A percentile compares a stretch with the other conserved stretches of the same genome.
Evolutionary conservation across 768 basidiomycete genomes (phyloP).

Genomic region (Boletus vermiculosoides): DNA sequence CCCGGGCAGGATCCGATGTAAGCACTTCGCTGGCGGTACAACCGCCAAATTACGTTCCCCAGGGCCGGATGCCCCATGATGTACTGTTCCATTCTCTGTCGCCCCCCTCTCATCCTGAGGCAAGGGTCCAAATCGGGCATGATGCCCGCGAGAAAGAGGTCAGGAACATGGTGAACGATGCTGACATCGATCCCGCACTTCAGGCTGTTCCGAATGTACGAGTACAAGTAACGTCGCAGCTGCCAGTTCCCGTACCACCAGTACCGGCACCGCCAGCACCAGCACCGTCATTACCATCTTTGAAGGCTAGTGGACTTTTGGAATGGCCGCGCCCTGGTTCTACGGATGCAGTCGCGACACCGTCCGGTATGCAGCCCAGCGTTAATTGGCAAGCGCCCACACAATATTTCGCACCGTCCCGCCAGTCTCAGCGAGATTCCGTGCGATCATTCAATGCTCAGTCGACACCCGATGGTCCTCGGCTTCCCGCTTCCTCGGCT

Average conservation of each 20-base stretch:
- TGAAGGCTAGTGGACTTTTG: conserved; percentile 72
- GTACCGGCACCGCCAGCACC: conserved; percentile 39
- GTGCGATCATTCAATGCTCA: conserved; percentile 17
- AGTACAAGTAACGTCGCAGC: conserved; percentile 17
- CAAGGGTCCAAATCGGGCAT: conserved; percentile 17
- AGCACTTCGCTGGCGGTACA: conserved; percentile 15
- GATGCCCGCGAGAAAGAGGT: conserved; percentile 30
- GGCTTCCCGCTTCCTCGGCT: conserved; percentile 10
- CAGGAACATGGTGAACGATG: conserved; percentile 26
- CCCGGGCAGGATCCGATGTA: conserved; percentile 22
- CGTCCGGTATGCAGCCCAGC: conserved; percentile 10
- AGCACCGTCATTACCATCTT: conserved; percentile 60
- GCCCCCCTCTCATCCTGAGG: conserved; percentile 16
- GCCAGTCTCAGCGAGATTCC: conserved; percentile 22
- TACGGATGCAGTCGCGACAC: conserved; percentile 21
- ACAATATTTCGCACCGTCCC: conserved; percentile 23
- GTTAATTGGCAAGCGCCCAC: conserved; percentile 24
- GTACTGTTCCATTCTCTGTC: conserved; percentile 30
- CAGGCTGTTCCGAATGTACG: conserved; percentile 25
- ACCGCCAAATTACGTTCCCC: conserved; percentile 32
- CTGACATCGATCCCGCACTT: conserved; percentile 33
- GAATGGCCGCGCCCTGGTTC: conserved; percentile 52
- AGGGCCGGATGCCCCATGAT: conserved; percentile 39
- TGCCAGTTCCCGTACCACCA: conserved; percentile 5
- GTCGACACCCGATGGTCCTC: conserved; percentile 14